Percentiles rank a stretch among this genome's conserved stretches.
Evolutionary conservation across 805 yeast genomes (phyloP).

Genomic region (Yarrowia sp.): DNA sequence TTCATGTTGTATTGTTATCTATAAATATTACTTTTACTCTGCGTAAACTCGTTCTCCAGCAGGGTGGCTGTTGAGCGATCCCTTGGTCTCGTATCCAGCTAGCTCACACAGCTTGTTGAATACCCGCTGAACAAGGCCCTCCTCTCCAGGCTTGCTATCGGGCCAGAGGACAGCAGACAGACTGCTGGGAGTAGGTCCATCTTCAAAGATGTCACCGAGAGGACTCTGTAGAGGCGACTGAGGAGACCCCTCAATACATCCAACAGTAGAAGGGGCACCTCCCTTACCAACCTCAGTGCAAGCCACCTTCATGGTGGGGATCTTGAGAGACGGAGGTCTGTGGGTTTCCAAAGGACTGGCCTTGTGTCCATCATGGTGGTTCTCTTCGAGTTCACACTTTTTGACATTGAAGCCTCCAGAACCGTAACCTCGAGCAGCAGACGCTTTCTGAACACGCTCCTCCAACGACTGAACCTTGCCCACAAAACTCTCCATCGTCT

Average conservation of each 20-base stretch:
- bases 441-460: constrained; percentile 17
- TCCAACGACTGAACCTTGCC: constrained; percentile 47
- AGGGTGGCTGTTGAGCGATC: neutral
- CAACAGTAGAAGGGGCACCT: neutral
- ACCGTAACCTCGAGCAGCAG: constrained; percentile 27
- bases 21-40: neutral
- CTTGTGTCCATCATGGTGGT: neutral
- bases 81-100: constrained; percentile 18
- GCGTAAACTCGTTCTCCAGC: neutral
- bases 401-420: constrained; percentile 7
- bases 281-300: constrained; percentile 22
- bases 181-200: constrained; percentile 14
- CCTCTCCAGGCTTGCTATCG: constrained; percentile 30
- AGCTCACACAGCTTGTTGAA: constrained; percentile 18
- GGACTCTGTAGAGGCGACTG: constrained; percentile 17
- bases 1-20: neutral
- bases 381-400: neutral
- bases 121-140: neutral
- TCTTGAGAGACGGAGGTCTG: constrained; percentile 19
- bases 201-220: constrained; percentile 22
- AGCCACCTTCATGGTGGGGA: constrained; percentile 10
- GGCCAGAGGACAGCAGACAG: constrained; percentile 17
- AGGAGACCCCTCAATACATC: neutral
- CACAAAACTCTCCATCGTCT: constrained; percentile 58
- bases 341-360: constrained; percentile 14